Evolutionary conservation across 179 eudicot species (phyloP), one percentile per base, ranked within the genome.

Genomic region (Silene noctiflora): DNA sequence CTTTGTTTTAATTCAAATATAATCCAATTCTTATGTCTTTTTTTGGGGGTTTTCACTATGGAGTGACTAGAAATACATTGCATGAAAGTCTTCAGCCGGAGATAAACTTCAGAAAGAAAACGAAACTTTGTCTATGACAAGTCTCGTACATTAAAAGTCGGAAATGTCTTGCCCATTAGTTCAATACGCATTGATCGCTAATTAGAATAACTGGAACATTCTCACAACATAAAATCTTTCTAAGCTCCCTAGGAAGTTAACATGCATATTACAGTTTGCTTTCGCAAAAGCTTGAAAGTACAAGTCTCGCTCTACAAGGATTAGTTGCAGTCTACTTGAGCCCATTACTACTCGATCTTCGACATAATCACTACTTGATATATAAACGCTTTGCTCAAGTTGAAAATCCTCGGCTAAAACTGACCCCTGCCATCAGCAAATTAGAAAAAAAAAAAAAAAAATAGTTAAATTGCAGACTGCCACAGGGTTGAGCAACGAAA

Each of bases 1-100:
- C 62, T 62, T 75, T 71, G 48, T 70, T 48, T 63, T 17, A 3
- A 48, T 51, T 79, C 58, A 51, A 17, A 33, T 16, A 31, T 6
- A 63, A 42, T 29, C n/a, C 69, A 13, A 13, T 7, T 21, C 9
- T 55, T 55, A 2, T 1, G 19, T 16, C 13, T 55, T 11, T 61
- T 39, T 67, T 33, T n/a, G n/a, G n/a, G 39, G 6, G 7, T 33
- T 33, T 1, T 29, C 33, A 3, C 33, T 0, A 29, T 29, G 33
- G 33, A 29, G 33, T 33, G 1, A 33, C 39, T 33, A 33, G 39
- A 33, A 33, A 33, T 33, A 33, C 39, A 33, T 5, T 39, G 46
- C 46, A 7, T 7, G 46, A 39, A 39, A 39, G 8, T 39, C 46
- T 35, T 35, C 42, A 35, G 42, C 42, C 0, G 42, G 42, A 6